A percentile compares a stretch with the other conserved stretches of the same genome.
Conservation (phyloP, 106 monocot species). For the Xerophyta viscosa region DNA sequence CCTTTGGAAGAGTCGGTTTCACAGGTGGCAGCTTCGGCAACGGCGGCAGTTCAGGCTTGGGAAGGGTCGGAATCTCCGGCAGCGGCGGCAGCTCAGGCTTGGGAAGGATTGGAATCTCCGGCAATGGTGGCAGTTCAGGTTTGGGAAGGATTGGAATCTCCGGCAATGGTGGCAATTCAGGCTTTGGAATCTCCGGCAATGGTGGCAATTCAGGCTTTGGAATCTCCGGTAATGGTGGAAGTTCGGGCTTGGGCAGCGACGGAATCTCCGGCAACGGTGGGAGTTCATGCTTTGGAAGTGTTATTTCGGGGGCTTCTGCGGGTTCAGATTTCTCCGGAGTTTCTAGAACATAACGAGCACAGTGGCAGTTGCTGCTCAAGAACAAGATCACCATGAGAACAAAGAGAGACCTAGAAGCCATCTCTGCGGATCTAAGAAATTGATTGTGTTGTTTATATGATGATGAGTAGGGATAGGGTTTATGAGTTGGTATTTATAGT, state of each 20-base stretch:
- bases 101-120: constrained; percentile 9
- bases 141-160: constrained; percentile 11
- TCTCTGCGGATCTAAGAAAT: neutral
- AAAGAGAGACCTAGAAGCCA: constrained; percentile 2
- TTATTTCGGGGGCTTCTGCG: constrained; percentile 4
- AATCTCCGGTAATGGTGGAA: constrained; percentile 6
- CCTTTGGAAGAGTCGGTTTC: too few relatives aligned
- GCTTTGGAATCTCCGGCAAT: constrained; percentile 6
- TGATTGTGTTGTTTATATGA: neutral
- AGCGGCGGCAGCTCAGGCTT: constrained; percentile 8
- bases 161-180: constrained; percentile 4
- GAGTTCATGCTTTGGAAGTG: too few relatives aligned
- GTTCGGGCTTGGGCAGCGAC: neutral
- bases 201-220: constrained; percentile 5
- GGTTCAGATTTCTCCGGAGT: constrained; percentile 3
- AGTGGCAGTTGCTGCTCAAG: neutral
- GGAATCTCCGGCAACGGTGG: too few relatives aligned
- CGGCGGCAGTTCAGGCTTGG: too few relatives aligned
- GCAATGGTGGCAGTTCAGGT: constrained; percentile 7
- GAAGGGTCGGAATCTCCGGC: too few relatives aligned
- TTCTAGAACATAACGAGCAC: constrained; percentile 3
- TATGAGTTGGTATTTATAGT: constrained; percentile 1
- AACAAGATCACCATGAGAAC: constrained; percentile 2
- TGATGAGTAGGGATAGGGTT: neutral
- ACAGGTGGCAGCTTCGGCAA: too few relatives aligned